Conservation (phyloP, 768 basidiomycete species). For the Chalciporus piperatus region DNA sequence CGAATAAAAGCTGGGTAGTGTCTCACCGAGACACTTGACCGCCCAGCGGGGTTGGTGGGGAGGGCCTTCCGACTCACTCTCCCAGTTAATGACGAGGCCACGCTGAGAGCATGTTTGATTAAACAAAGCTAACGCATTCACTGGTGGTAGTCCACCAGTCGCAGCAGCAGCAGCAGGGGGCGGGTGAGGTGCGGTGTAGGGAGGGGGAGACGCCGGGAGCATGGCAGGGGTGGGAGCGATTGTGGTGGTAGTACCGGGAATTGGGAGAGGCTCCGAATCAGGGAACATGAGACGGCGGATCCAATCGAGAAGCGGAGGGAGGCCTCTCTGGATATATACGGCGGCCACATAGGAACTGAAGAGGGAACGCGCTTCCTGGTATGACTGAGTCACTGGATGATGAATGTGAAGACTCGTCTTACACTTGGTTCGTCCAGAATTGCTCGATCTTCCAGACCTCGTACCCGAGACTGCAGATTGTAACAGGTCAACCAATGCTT, state of each 20-base stretch:
- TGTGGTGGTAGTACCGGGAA: slow-evolving; percentile 17
- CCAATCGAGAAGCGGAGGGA: slow-evolving; percentile 51
- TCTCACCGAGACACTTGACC: slow-evolving; percentile 51
- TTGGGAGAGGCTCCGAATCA: slow-evolving; percentile 24
- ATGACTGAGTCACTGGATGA: slow-evolving; percentile 3
- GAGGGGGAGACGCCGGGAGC: slow-evolving; percentile 10
- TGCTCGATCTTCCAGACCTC: slow-evolving; percentile 39
- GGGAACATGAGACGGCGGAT: slow-evolving; percentile 57
- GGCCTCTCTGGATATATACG: slow-evolving; percentile 57
- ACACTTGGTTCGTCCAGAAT: slow-evolving; percentile 39
- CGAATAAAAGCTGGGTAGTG: slow-evolving; percentile 1
- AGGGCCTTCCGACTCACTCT: slow-evolving; percentile 46
- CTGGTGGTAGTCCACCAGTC: slow-evolving; percentile 20
- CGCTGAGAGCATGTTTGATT: slow-evolving; percentile 54
- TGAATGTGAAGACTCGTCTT: not conserved
- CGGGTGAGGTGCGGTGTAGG: slow-evolving; percentile 22
- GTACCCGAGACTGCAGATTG: slow-evolving; percentile 51
- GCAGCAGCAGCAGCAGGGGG: slow-evolving; percentile 5
- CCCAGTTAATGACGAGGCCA: slow-evolving; percentile 44
- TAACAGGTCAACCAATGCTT: slow-evolving; percentile 51
- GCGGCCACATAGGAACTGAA: slow-evolving; percentile 67
- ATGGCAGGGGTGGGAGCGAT: slow-evolving; percentile 16
- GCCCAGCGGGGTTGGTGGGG: slow-evolving; percentile 57
- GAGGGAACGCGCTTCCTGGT: slow-evolving; percentile 53
- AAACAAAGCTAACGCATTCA: slow-evolving; percentile 45